These are phyloP conservation scores for Misopates orontium DNA, from an alignment of 257 asterid species.

Conservation along the genomic window DNA sequence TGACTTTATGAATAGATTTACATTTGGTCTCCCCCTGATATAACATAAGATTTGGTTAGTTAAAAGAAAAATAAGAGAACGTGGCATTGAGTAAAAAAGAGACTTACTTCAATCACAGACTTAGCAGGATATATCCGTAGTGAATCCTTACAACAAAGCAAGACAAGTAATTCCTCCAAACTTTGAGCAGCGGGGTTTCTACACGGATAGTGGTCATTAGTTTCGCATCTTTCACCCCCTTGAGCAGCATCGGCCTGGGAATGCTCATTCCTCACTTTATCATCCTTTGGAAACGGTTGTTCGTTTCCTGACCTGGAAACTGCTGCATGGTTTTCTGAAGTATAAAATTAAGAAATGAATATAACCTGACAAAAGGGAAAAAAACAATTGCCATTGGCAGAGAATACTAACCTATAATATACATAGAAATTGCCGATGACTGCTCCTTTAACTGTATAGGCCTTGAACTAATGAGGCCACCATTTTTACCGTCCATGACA, in stretches of 20 bases:
- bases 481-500: constrained; percentile 52
- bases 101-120: constrained; percentile 66
- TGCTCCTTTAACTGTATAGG: constrained; percentile 59
- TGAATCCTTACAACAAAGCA: constrained; percentile 73
- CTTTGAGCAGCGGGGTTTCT: constrained; percentile 35
- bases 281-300: constrained; percentile 39
- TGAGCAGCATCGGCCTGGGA: constrained; percentile 33
- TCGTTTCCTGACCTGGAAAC: constrained; percentile 36
- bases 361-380: constrained; percentile 21
- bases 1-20: constrained; percentile 60
- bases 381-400: constrained; percentile 21
- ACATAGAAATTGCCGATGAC: constrained; percentile 66
- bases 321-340: constrained; percentile 33
- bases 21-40: constrained; percentile 68
- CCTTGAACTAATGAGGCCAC: constrained; percentile 52
- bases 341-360: constrained; percentile 25
- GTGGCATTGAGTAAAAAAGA: constrained; percentile 8
- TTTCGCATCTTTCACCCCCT: constrained; percentile 42
- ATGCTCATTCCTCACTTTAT: constrained; percentile 34
- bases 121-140: constrained; percentile 54
- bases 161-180: constrained; percentile 47
- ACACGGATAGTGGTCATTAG: constrained; percentile 36
- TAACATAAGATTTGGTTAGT: constrained; percentile 27
- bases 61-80: constrained; percentile 25
- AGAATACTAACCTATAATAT: constrained; percentile 74